Base-by-base conservation (phyloP, 371 early-diverging fungal genomes). In the Blakeslea trispora region DNA sequence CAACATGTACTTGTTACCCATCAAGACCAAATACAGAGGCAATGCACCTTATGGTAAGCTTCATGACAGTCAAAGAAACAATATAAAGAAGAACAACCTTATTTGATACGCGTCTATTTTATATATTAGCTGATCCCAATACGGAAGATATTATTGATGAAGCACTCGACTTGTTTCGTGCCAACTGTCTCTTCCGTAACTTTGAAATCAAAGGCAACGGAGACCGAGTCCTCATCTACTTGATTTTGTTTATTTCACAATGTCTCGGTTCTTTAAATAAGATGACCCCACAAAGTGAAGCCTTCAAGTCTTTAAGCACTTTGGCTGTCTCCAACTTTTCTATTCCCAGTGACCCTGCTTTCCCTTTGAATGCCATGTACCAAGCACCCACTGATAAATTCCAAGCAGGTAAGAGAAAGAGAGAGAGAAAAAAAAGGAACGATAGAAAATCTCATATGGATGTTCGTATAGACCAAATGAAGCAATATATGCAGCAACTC, bases 101-200 rank as follows among this genome's bases (percentile, higher is more conserved):
- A n/a, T n/a, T n/a, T n/a, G n/a, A 28, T 28, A 28, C 28, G 28
- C 28, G 28, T 28, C 7, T 28, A 5, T 5, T 28, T 28, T 28
- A 2, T 55, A 64, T 49, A 14, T 10, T 37, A 61, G 87, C 78
- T 61, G 91, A 88, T 49, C 66, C 82, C 5, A 64, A 68, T 46
- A 71, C 71, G 8, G 90, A 92, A 45, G 99, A 98, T 74, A 89
- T 92, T 47, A 80, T 98, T 59, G 97, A 97, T 61, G 99, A 98
- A 71, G 91, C 96, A 18, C 68, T 98, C 48, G 84, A 82, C 59
- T 72, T 96, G 52, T 98, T 94, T 81, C 89, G 96, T 39, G 94
- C 97, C 62, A 98, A 98, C 80, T 91, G 91, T 69, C 82, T 97
- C 44, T 98, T 96, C 83, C 88, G 94, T 60, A 97, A 97, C 84